Evolutionary conservation across 257 asterid species (phyloP).

Genomic region (Euphrasia confusa): DNA sequence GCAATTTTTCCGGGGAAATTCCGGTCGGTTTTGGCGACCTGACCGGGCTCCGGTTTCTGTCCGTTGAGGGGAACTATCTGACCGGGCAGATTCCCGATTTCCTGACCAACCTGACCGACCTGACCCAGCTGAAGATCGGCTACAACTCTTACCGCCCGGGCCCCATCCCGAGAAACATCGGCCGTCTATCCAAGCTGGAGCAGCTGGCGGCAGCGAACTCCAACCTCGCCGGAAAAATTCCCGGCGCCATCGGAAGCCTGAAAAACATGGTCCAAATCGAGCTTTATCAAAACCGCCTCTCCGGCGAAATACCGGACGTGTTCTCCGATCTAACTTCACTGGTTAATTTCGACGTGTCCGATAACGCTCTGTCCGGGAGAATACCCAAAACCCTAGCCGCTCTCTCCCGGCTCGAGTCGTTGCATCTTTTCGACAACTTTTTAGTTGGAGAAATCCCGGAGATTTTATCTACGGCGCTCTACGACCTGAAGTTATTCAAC

Average conservation of each 20-base stretch:
- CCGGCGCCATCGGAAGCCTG: slow-evolving; percentile 51
- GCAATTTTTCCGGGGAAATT: slow-evolving; percentile 64
- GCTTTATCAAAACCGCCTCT: slow-evolving; percentile 36
- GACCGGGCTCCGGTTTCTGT: slow-evolving; percentile 41
- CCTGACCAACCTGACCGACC: slow-evolving; percentile 54
- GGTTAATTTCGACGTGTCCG: slow-evolving; percentile 45
- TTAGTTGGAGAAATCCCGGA: slow-evolving; percentile 65
- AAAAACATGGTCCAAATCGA: slow-evolving; percentile 42
- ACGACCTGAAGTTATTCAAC: slow-evolving; percentile 47
- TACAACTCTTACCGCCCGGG: slow-evolving; percentile 45
- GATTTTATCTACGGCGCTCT: slow-evolving; percentile 40
- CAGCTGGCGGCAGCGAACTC: slow-evolving; percentile 29
- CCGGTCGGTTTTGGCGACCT: slow-evolving; percentile 46
- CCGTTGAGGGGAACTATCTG: slow-evolving; percentile 43
- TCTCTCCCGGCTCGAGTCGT: slow-evolving; percentile 34
- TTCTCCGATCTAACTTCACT: slow-evolving; percentile 52
- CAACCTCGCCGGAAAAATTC: slow-evolving; percentile 54
- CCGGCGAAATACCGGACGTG: slow-evolving; percentile 28
- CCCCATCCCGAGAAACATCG: slow-evolving; percentile 35
- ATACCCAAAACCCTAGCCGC: slow-evolving; percentile 62
- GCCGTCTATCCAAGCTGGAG: slow-evolving; percentile 32
- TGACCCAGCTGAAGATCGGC: slow-evolving; percentile 43
- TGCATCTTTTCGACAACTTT: slow-evolving; percentile 52
- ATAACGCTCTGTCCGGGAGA: slow-evolving; percentile 54
- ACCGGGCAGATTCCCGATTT: slow-evolving; percentile 70